phyloP scores from a whole-genome alignment of 805 yeast genomes.

The Lachancea sp. region DNA sequence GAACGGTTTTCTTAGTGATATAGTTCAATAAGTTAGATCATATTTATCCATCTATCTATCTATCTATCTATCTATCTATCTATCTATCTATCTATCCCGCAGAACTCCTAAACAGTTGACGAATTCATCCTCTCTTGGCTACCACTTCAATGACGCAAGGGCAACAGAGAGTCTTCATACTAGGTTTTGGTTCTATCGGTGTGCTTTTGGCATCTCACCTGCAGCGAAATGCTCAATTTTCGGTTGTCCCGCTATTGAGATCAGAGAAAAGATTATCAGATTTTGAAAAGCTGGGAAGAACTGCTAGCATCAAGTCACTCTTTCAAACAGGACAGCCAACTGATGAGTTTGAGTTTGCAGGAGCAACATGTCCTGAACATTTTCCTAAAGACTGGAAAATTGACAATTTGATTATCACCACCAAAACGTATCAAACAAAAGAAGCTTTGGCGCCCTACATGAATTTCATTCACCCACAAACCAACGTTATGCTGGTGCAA shows the following conservation, averaged over 20 bases:
- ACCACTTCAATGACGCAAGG: constrained; percentile 20
- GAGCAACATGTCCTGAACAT: constrained; percentile 20
- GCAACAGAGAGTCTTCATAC: constrained; percentile 22
- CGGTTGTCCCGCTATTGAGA: constrained; percentile 30
- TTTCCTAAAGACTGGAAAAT: constrained; percentile 31
- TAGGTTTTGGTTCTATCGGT: constrained; percentile 35
- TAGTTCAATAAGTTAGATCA: too few relatives aligned
- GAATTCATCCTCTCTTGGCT: too few relatives aligned
- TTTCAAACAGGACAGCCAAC: constrained; percentile 15
- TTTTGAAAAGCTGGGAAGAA: constrained; percentile 19
- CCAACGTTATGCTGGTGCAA: constrained; percentile 69
- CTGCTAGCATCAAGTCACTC: constrained; percentile 22
- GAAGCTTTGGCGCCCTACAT: constrained; percentile 53
- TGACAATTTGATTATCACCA: constrained; percentile 60
- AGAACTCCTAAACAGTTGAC: too few relatives aligned
- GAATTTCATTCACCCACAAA: constrained; percentile 40
- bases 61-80: too few relatives aligned
- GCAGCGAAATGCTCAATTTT: constrained; percentile 17
- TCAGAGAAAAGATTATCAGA: constrained; percentile 19
- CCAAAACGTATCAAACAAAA: constrained; percentile 72
- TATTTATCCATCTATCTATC: too few relatives aligned
- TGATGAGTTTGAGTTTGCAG: constrained; percentile 3
- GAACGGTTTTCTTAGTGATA: too few relatives aligned
- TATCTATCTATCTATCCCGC: too few relatives aligned
- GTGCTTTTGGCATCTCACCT: constrained; percentile 27